Base-by-base conservation (phyloP, 495 filamentous ascomycete species). In the Penicillium paradoxum region DNA sequence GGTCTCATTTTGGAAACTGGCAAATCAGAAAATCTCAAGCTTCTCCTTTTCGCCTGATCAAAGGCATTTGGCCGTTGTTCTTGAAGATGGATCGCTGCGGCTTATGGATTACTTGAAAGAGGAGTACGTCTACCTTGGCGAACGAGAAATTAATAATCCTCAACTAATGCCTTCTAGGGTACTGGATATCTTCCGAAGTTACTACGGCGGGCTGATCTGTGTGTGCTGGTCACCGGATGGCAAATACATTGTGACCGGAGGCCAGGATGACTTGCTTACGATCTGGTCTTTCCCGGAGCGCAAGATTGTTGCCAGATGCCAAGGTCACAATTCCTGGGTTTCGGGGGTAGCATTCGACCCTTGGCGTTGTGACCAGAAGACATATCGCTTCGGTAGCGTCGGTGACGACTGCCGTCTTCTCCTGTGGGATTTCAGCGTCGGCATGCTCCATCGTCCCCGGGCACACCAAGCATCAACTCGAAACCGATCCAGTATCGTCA, bases 151-250 rank as follows among this genome's bases (percentile, higher is more conserved):
- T 6, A 32, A 25, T 13, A 1, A 13, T 38, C 7, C 5, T 25
- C 10, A 37, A 19, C 56, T 69, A 60, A 69, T 50, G 9, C 24
- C 4, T 25, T 56, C 15, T 55, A 95, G 88, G 56, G 77, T 96
- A 10, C 73, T 91, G 36, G 89, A 95, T 60, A 70, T 96, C 21
- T 96, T 89, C 70, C 83, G 85, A 52, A 87, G 86, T 52, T 97
- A 96, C 72, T 98, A 97, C 60, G 93, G 95, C 41, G 92, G 88
- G 9, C 73, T 97, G 45, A 86, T 85, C 34, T 96, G 89, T 63
- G 90, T 96, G 9, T 95, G 89, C 72, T 98, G 95, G 95, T 96
- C 91, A 2, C 93, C 93, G 2, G 93, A 97, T 67, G 92, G 91
- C 53, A 91, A 93, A 65, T 98, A 97, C 71, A 84, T 97, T 29